Evolutionary conservation across 2,329 filamentous ascomycete species (phyloP).

Genomic region (Colletotrichum sp.): DNA sequence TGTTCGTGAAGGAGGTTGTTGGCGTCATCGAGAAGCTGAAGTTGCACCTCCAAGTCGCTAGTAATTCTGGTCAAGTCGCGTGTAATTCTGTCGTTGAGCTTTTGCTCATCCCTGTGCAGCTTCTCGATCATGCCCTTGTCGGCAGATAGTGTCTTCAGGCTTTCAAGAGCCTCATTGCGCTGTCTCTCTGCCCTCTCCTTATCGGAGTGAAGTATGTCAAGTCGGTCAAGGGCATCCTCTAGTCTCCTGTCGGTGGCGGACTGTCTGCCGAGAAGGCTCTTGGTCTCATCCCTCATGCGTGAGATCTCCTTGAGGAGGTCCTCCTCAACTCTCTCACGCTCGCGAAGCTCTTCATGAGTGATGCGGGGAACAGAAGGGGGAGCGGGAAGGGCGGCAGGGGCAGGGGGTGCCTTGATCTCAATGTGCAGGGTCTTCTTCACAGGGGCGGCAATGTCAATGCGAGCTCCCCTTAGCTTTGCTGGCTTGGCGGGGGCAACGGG

Average conservation of each 20-base stretch:
- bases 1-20: constrained; percentile 7
- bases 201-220: background rate
- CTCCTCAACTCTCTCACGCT: constrained; percentile 10
- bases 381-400: constrained; percentile 4
- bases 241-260: constrained; percentile 13
- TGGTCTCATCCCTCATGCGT: constrained; percentile 18
- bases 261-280: constrained; percentile 10
- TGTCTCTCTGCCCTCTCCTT: background rate
- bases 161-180: background rate
- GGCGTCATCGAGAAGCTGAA: constrained; percentile 10
- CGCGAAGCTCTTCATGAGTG: constrained; percentile 4
- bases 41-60: constrained; percentile 16
- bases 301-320: constrained; percentile 16
- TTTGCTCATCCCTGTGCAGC: background rate
- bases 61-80: constrained; percentile 8
- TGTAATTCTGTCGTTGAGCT: background rate
- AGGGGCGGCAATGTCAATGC: constrained; percentile 10
- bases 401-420: background rate
- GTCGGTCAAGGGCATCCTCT: constrained; percentile 6
- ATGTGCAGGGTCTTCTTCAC: background rate
- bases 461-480: constrained; percentile 13
- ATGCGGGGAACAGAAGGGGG: constrained; percentile 6
- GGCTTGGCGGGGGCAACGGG: constrained; percentile 11
- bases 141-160: background rate
- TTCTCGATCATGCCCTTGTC: constrained; percentile 15